Evolutionary conservation across 2,329 filamentous ascomycete species (phyloP), one percentile per base, ranked within the genome.

Genomic region (Cercospora citrullina): DNA sequence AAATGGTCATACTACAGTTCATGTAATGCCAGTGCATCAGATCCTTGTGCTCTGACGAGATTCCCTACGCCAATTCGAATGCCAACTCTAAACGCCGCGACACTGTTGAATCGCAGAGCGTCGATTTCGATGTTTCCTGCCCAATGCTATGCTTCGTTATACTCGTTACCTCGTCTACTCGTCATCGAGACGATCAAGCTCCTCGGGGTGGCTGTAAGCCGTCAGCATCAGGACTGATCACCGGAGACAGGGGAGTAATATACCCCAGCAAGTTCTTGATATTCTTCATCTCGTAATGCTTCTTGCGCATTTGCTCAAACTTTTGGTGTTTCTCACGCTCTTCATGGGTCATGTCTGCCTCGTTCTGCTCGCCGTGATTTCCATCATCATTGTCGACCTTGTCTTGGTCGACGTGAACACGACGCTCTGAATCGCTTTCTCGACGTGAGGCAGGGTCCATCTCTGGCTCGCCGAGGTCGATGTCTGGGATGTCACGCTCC

Each of bases 271-370:
- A 82, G 76, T 90, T 87, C 76, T 95, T 96, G 67, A 97, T 93
- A 77, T 95, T 91, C 82, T 88, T 93, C 95, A 99, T 99, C 85
- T 99, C 95, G 81, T 99, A 99, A 81, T 99, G 95, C 84, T 90
- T 94, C 89, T 95, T 97, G 77, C 95, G 88, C 84, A 93, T 86
- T 82, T 92, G 86, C 82, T 97, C 94, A 79, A 99, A 99, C 78
- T 91, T 89, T 77, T 87, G 88, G 81, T 99, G 95, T 84, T 98
- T 97, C 83, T 95, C 93, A 70, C 84, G 85, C 78, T 96, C 94
- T 79, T 97, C 93, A 51, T 81, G 79, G 5, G 81, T 81, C 74
- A 83, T 81, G 61, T 80, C 77, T 21, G 76, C 86, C 55, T 88
- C 86, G 64, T 86, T 86, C 72, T 87, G 81, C 74, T 89, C 83